Percentiles rank a stretch among this genome's conserved stretches.
phyloP scores from a whole-genome alignment of 805 yeast species.

The Lipomyces orientalis region DNA sequence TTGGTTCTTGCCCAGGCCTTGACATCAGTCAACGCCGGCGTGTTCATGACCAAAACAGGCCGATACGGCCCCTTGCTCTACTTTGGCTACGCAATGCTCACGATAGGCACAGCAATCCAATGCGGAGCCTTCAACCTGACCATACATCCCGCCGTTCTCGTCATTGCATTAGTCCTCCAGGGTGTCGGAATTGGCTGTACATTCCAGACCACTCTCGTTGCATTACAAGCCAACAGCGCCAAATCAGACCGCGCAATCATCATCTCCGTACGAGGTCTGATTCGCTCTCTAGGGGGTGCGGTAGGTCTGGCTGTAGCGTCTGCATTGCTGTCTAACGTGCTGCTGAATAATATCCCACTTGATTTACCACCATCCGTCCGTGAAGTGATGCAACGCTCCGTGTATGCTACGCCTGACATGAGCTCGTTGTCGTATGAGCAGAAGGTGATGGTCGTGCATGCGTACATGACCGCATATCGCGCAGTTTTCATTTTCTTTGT shows the following conservation, averaged over 20 bases:
- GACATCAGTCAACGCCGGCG: slow-evolving; percentile 54
- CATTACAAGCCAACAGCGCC: slow-evolving; percentile 58
- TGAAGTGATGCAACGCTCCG: slow-evolving; percentile 19
- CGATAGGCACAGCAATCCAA: slow-evolving; percentile 51
- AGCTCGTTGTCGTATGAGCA: slow-evolving; percentile 15
- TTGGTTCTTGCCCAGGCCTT: slow-evolving; percentile 54
- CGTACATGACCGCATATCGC: slow-evolving; percentile 33
- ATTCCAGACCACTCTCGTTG: slow-evolving; percentile 63
- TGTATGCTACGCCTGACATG: slow-evolving; percentile 31
- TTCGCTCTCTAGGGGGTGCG: slow-evolving; percentile 67
- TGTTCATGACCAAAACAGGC: slow-evolving; percentile 52
- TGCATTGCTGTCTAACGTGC: slow-evolving; percentile 39
- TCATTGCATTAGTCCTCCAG: slow-evolving; percentile 47
- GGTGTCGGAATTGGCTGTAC: slow-evolving; percentile 57
- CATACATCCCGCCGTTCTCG: slow-evolving; percentile 47
- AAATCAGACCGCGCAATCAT: slow-evolving; percentile 63
- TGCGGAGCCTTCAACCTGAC: slow-evolving; percentile 45
- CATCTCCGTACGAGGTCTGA: slow-evolving; percentile 60
- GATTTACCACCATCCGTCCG: slow-evolving; percentile 14
- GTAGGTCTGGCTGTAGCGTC: slow-evolving; percentile 57
- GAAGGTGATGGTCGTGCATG: slow-evolving; percentile 26
- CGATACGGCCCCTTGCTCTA: slow-evolving; percentile 52
- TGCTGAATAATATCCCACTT: slow-evolving; percentile 23
- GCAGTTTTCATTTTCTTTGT: slow-evolving; percentile 30
- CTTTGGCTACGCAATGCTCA: slow-evolving; percentile 53